Conservation (phyloP, 2,329 filamentous ascomycete genomes). For the Domatiomyces catenatus region DNA sequence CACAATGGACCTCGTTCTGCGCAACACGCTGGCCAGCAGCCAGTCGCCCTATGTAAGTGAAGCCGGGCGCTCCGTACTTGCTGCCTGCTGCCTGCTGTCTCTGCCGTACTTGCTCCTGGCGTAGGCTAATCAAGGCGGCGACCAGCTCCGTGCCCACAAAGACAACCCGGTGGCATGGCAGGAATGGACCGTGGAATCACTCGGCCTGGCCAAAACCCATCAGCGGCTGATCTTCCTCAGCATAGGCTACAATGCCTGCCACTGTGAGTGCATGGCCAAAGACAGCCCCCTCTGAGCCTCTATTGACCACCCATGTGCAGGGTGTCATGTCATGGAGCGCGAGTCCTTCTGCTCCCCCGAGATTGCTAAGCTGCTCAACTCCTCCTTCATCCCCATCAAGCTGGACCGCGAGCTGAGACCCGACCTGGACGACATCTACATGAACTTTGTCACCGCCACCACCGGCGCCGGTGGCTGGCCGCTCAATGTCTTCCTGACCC, state of each 20-base stretch:
- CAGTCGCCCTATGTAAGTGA: slow-evolving; percentile 49
- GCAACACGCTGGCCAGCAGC: slow-evolving; percentile 23
- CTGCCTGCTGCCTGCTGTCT: no score
- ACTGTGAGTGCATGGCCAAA: slow-evolving; percentile 47
- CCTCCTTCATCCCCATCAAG: slow-evolving; percentile 77
- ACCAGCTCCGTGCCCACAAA: slow-evolving; percentile 53
- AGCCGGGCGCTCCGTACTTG: not conserved
- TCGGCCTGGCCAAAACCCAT: slow-evolving; percentile 60
- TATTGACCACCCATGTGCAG: slow-evolving; percentile 26
- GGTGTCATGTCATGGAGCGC: slow-evolving; percentile 78
- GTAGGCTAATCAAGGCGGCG: slow-evolving; percentile 7
- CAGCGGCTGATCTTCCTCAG: slow-evolving; percentile 87
- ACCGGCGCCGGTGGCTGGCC: slow-evolving; percentile 87
- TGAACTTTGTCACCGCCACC: slow-evolving; percentile 94
- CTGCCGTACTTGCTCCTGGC: no score
- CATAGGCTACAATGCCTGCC: slow-evolving; percentile 88
- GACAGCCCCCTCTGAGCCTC: not conserved
- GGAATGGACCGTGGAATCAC: slow-evolving; percentile 61
- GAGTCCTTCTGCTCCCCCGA: slow-evolving; percentile 79
- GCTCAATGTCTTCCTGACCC: slow-evolving; percentile 89
- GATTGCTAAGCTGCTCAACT: slow-evolving; percentile 69
- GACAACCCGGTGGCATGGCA: slow-evolving; percentile 86
- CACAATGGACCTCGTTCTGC: slow-evolving; percentile 6
- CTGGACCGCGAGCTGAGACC: slow-evolving; percentile 88
- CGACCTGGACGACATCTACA: slow-evolving; percentile 89